phyloP scores from a whole-genome alignment of 2,329 filamentous ascomycete species.

The Lachnellula cervina region DNA sequence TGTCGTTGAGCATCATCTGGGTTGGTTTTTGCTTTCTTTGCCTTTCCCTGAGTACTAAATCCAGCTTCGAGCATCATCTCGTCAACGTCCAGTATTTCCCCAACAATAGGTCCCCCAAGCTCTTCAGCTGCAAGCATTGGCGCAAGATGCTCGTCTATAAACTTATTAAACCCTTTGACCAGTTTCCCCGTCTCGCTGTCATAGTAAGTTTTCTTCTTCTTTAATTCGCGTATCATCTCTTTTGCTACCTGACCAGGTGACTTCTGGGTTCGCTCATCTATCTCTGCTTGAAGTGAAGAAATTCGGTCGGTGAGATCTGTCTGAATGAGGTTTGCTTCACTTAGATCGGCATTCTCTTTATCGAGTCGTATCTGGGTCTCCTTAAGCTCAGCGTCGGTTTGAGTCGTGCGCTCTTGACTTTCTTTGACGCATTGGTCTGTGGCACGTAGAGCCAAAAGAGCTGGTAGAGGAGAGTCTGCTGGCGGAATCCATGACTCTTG shows the following conservation, averaged over 20 bases:
- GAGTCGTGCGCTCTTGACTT: constrained; percentile 53
- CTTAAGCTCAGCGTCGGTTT: constrained; percentile 40
- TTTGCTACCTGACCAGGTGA: constrained; percentile 56
- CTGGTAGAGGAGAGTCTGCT: constrained; percentile 63
- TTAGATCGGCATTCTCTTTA: constrained; percentile 44
- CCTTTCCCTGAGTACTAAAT: constrained; percentile 55
- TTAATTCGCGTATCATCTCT: constrained; percentile 58
- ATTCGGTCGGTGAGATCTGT: constrained; percentile 54
- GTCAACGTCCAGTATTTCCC: constrained; percentile 64
- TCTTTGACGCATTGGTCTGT: constrained; percentile 61
- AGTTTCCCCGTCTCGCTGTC: constrained; percentile 57
- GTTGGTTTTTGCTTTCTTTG: constrained; percentile 43
- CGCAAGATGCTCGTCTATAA: constrained; percentile 67
- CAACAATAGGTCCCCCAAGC: constrained; percentile 75
- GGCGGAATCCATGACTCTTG: constrained; percentile 62
- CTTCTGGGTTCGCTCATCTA: constrained; percentile 53
- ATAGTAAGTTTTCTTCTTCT: constrained; percentile 53
- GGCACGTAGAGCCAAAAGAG: constrained; percentile 65
- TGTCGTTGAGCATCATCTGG: constrained; percentile 49
- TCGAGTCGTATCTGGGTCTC: constrained; percentile 45
- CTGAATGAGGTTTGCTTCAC: constrained; percentile 52
- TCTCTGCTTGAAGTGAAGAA: constrained; percentile 50
- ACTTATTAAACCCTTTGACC: constrained; percentile 60
- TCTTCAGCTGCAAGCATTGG: constrained; percentile 78
- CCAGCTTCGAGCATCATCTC: constrained; percentile 54